Percentiles rank a stretch among this genome's conserved stretches.
Evolutionary conservation across 345 rosid species (phyloP).

Genomic region (Corchorus olitorius): DNA sequence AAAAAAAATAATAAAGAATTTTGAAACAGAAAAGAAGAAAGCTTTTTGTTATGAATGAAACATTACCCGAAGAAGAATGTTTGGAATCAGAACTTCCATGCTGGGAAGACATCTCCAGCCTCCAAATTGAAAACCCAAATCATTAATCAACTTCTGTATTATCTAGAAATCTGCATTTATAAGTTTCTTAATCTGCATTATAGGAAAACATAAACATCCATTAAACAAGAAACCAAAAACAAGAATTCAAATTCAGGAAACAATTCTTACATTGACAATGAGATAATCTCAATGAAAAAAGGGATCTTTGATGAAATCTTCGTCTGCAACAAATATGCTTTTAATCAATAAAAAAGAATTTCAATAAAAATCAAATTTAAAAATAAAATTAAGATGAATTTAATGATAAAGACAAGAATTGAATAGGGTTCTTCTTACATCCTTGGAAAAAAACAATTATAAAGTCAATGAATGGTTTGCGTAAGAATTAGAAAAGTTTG

Average conservation of each 20-base stretch:
- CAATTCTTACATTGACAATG: constrained; percentile 1
- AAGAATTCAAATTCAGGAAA: neutral
- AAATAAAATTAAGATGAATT: neutral
- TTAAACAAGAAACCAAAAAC: neutral
- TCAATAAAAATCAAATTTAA: constrained; percentile 15
- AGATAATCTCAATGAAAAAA: constrained; percentile 2
- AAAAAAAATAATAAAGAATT: neutral
- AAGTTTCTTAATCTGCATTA: constrained; percentile 25
- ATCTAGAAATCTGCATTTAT: constrained; percentile 24
- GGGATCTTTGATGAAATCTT: neutral
- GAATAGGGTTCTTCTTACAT: constrained; percentile 8
- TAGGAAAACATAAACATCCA: constrained; percentile 17
- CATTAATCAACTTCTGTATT: constrained; percentile 25
- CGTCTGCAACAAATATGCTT: constrained; percentile 16
- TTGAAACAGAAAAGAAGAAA: neutral
- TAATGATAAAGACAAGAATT: neutral
- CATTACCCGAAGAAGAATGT: constrained; percentile 41
- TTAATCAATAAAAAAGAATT: constrained; percentile 7
- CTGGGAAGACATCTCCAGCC: constrained; percentile 55
- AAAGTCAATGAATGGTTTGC: neutral
- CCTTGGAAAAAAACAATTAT: neutral
- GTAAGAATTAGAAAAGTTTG: neutral
- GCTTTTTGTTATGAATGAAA: neutral
- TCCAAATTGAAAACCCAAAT: constrained; percentile 24
- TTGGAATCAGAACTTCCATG: constrained; percentile 43